Conservation (phyloP, 805 yeast genomes). For the Helenozyma baotianmanensis region DNA sequence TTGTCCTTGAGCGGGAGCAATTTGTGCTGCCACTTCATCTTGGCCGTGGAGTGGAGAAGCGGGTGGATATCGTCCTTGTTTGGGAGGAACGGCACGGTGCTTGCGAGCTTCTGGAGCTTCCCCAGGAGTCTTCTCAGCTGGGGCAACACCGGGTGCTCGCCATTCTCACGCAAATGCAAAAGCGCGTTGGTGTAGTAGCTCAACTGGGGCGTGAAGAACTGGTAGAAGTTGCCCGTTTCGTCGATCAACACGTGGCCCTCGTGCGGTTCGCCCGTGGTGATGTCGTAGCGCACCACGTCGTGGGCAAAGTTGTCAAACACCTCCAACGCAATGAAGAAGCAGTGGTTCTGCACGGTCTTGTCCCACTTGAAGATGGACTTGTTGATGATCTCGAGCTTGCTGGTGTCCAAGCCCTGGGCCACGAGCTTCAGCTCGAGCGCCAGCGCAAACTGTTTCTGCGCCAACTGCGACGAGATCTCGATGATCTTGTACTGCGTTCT, state of each 20-base stretch:
- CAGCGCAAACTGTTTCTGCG: conserved; percentile 46
- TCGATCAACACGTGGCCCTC: conserved; percentile 78
- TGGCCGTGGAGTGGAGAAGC: conserved; percentile 43
- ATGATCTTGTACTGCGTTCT: conserved; percentile 66
- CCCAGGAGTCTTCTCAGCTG: conserved; percentile 18
- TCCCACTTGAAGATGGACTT: conserved; percentile 77
- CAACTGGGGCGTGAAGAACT: conserved; percentile 61
- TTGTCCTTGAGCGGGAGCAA: conserved; percentile 64
- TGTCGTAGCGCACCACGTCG: conserved; percentile 74
- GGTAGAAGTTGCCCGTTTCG: conserved; percentile 68
- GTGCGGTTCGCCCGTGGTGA: conserved; percentile 57
- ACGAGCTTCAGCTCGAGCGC: conserved; percentile 32
- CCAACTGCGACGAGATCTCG: conserved; percentile 64
- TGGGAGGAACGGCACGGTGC: conserved; percentile 25
- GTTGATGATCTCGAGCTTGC: conserved; percentile 61
- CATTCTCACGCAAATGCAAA: conserved; percentile 50
- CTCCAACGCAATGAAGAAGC: conserved; percentile 75
- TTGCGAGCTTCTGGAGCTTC: conserved; percentile 22
- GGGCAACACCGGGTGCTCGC: conserved; percentile 34
- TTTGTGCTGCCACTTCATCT: conserved; percentile 43
- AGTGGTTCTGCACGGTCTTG: conserved; percentile 53
- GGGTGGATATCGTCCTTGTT: conserved; percentile 50
- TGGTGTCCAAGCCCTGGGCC: conserved; percentile 44
- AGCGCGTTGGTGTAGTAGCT: conserved; percentile 54
- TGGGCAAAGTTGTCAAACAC: conserved; percentile 84